Percentiles rank a stretch among this genome's conserved stretches.
phyloP scores from a whole-genome alignment of 345 rosid species.

The Theobroma cacao region DNA sequence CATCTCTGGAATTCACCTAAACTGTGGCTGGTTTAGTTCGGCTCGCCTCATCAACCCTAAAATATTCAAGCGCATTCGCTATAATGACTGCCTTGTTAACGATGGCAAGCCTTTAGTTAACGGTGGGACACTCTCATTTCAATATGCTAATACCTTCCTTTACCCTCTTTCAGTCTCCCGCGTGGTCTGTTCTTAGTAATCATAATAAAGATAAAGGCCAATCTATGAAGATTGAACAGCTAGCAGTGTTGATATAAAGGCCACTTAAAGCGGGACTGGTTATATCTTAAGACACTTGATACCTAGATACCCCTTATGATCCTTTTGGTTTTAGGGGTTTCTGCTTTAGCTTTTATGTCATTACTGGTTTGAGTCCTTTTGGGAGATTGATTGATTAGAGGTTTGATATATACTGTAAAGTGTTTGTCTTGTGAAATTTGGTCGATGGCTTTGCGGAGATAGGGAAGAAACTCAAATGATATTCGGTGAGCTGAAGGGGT shows the following conservation, averaged over 20 bases:
- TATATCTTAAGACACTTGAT: background rate
- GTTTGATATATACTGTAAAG: slow-evolving; percentile 6
- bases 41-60: slow-evolving; percentile 69
- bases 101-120: slow-evolving; percentile 63
- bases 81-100: slow-evolving; percentile 87
- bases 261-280: background rate
- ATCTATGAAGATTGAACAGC: background rate
- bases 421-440: background rate
- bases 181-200: slow-evolving; percentile 45
- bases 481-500: background rate
- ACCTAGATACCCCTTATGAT: background rate
- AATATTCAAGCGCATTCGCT: slow-evolving; percentile 72
- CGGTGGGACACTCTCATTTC: slow-evolving; percentile 62
- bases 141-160: slow-evolving; percentile 70
- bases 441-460: background rate
- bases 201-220: background rate
- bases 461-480: background rate
- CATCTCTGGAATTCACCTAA: slow-evolving; percentile 63
- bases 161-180: slow-evolving; percentile 75
- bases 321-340: background rate
- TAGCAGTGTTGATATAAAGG: slow-evolving; percentile 1
- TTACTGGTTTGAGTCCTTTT: background rate
- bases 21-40: slow-evolving; percentile 94
- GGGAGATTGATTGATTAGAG: background rate
- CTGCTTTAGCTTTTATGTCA: slow-evolving; percentile 9